Conservation (phyloP, 805 yeast species). For the Metschnikowia shivogae region DNA sequence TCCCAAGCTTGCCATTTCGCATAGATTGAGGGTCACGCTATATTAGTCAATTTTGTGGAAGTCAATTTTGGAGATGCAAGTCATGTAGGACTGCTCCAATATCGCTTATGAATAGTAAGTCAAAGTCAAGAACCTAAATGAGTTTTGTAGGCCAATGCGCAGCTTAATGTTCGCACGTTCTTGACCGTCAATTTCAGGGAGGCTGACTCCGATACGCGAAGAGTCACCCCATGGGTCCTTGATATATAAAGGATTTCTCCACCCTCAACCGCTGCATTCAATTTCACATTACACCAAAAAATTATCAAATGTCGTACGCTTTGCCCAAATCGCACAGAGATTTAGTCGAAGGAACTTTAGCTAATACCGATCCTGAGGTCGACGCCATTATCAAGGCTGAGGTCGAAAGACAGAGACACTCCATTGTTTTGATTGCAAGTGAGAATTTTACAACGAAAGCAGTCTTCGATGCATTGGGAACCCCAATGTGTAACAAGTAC, state of each 20-base stretch:
- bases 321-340: slow-evolving; percentile 46
- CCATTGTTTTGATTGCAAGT: slow-evolving; percentile 90
- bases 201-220: slow-evolving; percentile 6
- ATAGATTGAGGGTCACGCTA: slow-evolving; percentile 66
- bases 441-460: slow-evolving; percentile 96
- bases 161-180: background rate
- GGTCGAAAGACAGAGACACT: slow-evolving; percentile 86
- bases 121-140: background rate
- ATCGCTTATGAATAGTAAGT: background rate
- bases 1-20: slow-evolving; percentile 84
- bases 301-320: slow-evolving; percentile 40
- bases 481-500: slow-evolving; percentile 97
- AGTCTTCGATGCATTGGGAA: slow-evolving; percentile 93
- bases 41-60: slow-evolving; percentile 16
- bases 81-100: background rate
- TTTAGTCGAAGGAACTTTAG: slow-evolving; percentile 58
- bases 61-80: background rate
- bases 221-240: slow-evolving; percentile 11
- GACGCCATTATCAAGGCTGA: slow-evolving; percentile 72
- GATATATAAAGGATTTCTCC: background rate
- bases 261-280: background rate
- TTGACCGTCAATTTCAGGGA: background rate
- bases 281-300: background rate
- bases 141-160: background rate
- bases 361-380: slow-evolving; percentile 75